Evolutionary conservation across 345 rosid genomes (phyloP), one percentile per base, ranked within the genome.

Genomic region (Moricandia arvensis): DNA sequence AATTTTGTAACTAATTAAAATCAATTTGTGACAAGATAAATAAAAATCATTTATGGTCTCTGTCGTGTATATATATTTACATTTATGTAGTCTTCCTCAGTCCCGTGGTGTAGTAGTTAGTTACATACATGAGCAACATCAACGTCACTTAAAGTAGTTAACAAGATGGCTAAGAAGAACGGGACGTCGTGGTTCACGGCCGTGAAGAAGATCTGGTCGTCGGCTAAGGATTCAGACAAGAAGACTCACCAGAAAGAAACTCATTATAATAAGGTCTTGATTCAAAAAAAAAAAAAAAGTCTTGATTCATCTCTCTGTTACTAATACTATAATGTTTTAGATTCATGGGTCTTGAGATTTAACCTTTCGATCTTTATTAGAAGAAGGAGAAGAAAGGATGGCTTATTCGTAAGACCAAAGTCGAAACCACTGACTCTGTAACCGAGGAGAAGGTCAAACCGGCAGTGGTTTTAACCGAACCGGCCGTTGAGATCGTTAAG

Each of bases 141-240:
- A 76, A 71, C 72, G 66, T 71, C 72, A 71, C 76, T 71, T 30
- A 54, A 8, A 41, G 59, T 35, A 62, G 49, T 49, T 45, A 11
- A 58, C 13, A 57, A 71, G 57, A 91, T 90, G 98, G 91, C 91
- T 64, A 93, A 89, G 87, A 88, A 82, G 69, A 81, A 80, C 47
- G 86, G 86, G 21, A 76, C 81, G 6, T 93, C 96, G 0, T 94
- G 97, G 98, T 76, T 94, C 76, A 82, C 86, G 18, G 78, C 80
- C 54, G 96, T 94, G 72, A 91, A 88, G 84, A 91, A 88, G 72
- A 91, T 90, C 75, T 83, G 91, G 82, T 93, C 97, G 80, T 93
- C 96, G 7, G 72, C 85, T 35, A 93, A 89, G 63, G 94, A 88
- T 15, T 82, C 69, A 62, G 80, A 77, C 68, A 86, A 83, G 66